Percentiles rank a stretch among this genome's conserved stretches.
These are phyloP conservation scores for Pseudofabraea citricarpa DNA, from an alignment of 2,329 filamentous ascomycete species.

Conservation along the genomic window DNA sequence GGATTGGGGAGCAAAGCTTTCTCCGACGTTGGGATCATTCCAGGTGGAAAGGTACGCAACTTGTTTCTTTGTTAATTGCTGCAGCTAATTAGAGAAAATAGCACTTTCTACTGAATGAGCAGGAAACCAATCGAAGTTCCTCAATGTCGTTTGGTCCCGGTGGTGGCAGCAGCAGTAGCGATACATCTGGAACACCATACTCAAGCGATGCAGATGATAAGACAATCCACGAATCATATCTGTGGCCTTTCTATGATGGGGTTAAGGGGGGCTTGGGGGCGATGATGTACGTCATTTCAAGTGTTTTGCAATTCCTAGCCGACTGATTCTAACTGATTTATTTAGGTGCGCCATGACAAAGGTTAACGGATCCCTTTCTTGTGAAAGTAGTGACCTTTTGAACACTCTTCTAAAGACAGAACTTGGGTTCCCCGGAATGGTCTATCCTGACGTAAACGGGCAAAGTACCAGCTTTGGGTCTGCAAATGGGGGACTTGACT, in stretches of 20 bases:
- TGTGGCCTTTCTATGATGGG: conserved; percentile 34
- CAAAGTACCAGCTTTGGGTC: conserved; percentile 20
- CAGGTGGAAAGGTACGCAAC: conserved; percentile 7
- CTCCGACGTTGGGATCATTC: conserved; percentile 10
- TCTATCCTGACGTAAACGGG: conserved; percentile 16
- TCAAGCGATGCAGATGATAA: conserved; percentile 51
- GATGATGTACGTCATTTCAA: conserved; percentile 72
- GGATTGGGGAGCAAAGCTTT: conserved; percentile 11
- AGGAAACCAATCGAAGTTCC: conserved; percentile 12
- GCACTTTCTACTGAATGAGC: conserved; percentile 16
- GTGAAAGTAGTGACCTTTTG: conserved; percentile 21
- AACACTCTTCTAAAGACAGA: conserved; percentile 22
- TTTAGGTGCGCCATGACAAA: conserved; percentile 68
- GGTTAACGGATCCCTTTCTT: conserved; percentile 52
- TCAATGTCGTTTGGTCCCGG: not conserved
- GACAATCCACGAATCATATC: conserved; percentile 52
- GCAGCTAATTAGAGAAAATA: not conserved
- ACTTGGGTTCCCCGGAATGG: conserved; percentile 23
- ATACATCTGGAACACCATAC: conserved; percentile 25
- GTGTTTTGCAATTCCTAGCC: too few species aligned
- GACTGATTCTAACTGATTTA: too few species aligned
- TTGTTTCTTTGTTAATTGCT: not conserved
- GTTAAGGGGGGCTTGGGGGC: conserved; percentile 69
- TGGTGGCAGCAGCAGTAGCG: not conserved
- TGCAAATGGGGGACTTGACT: conserved; percentile 23